A percentile compares a stretch with the other conserved stretches of the same genome.
Conservation (phyloP, 768 basidiomycete species). For the Tephrocybe sp. region DNA sequence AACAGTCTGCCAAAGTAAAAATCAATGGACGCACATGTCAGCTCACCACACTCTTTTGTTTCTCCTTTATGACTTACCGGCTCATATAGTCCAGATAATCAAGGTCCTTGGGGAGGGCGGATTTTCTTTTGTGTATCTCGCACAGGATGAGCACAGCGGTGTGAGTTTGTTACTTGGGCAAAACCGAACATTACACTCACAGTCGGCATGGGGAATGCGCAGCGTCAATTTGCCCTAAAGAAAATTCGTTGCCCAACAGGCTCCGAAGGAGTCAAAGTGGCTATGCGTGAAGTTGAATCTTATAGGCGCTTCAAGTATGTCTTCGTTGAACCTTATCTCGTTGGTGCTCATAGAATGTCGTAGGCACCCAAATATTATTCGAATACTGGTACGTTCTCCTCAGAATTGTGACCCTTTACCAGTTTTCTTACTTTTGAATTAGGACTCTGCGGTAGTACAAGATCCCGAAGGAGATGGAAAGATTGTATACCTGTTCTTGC, state of each 20-base stretch:
- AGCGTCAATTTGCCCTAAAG: slow-evolving; percentile 94
- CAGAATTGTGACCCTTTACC: background rate
- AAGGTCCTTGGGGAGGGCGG: slow-evolving; percentile 96
- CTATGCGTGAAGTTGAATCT: slow-evolving; percentile 87
- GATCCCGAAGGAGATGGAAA: slow-evolving; percentile 92
- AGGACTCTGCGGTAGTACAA: slow-evolving; percentile 95
- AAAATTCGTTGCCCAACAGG: slow-evolving; percentile 94
- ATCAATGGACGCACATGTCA: slow-evolving; percentile 93
- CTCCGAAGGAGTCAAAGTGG: slow-evolving; percentile 83
- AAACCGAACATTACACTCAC: background rate
- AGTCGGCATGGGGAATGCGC: slow-evolving; percentile 13
- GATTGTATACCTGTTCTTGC: slow-evolving; percentile 95
- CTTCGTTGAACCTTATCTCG: background rate
- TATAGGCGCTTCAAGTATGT: slow-evolving; percentile 91
- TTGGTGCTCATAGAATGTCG: background rate
- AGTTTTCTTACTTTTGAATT: slow-evolving; percentile 12
- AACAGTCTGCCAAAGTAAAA: slow-evolving; percentile 83
- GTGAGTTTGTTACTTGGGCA: slow-evolving; percentile 38
- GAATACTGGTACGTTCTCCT: slow-evolving; percentile 62
- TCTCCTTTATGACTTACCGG: slow-evolving; percentile 11
- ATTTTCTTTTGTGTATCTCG: slow-evolving; percentile 88
- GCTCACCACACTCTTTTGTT: slow-evolving; percentile 25
- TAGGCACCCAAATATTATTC: slow-evolving; percentile 96
- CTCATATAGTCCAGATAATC: slow-evolving; percentile 73
- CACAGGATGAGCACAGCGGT: slow-evolving; percentile 82